Conservation (phyloP, 192 early-diverging fungal genomes). For the Umbelopsis ramanniana region DNA sequence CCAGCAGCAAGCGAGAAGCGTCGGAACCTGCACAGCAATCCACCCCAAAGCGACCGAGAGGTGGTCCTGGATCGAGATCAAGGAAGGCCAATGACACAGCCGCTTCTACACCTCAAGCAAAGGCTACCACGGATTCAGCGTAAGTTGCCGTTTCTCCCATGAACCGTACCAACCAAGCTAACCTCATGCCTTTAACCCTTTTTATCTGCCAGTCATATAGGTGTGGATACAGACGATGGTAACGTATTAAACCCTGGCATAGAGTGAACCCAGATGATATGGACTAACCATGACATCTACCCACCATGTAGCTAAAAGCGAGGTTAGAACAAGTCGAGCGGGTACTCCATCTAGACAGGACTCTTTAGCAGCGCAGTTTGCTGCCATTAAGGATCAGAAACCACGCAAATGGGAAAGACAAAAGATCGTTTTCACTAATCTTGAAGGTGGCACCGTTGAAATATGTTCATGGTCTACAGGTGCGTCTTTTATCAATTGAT, state of each 20-base stretch:
- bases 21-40: slow-evolving; percentile 14
- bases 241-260: background rate
- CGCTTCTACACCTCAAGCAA: slow-evolving; percentile 6
- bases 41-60: slow-evolving; percentile 7
- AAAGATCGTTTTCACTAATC: background rate
- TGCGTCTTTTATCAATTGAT: background rate
- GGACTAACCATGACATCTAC: background rate
- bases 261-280: background rate
- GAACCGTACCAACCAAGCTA: background rate
- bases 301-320: slow-evolving; percentile 4
- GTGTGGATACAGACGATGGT: slow-evolving; percentile 17
- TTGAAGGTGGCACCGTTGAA: slow-evolving; percentile 2
- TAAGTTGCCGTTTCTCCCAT: background rate
- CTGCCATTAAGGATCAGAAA: slow-evolving; percentile 13
- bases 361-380: background rate
- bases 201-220: background rate
- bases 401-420: slow-evolving; percentile 6
- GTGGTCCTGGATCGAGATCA: slow-evolving; percentile 15
- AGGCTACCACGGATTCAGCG: background rate
- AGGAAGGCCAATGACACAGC: background rate
- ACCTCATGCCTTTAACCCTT: background rate
- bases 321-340: slow-evolving; percentile 5
- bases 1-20: background rate
- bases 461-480: background rate
- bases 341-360: slow-evolving; percentile 1